Percentiles rank a stretch among this genome's conserved stretches.
Evolutionary conservation across 2,329 filamentous ascomycete genomes (phyloP).

Genomic region (Cytospora piceicola): DNA sequence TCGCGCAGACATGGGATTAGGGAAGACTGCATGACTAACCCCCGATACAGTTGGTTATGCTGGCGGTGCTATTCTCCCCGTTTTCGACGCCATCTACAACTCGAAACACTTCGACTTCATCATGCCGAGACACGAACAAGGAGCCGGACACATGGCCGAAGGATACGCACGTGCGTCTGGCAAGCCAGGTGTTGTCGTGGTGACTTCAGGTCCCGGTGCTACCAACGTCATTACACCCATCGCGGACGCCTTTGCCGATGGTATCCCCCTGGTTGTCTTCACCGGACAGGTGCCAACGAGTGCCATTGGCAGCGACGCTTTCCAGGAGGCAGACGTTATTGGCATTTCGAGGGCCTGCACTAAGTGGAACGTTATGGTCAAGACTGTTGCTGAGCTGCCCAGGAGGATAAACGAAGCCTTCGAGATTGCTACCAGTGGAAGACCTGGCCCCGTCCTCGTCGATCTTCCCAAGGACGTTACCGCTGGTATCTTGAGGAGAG

Average conservation of each 20-base stretch:
- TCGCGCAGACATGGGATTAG: neutral
- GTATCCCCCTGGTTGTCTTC: constrained; percentile 95
- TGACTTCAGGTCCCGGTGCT: constrained; percentile 94
- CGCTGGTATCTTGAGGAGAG: constrained; percentile 76
- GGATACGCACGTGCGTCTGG: constrained; percentile 94
- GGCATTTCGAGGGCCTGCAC: constrained; percentile 95
- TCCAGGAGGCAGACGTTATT: constrained; percentile 94
- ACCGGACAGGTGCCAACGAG: constrained; percentile 88
- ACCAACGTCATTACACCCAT: constrained; percentile 97
- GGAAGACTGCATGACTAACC: constrained; percentile 33
- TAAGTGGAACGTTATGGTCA: constrained; percentile 99
- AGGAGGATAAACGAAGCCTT: constrained; percentile 96
- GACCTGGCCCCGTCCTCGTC: constrained; percentile 92
- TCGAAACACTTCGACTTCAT: constrained; percentile 96
- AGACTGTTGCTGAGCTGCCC: constrained; percentile 90
- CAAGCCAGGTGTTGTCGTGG: constrained; percentile 92
- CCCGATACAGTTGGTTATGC: constrained; percentile 74
- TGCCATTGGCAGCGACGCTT: constrained; percentile 92
- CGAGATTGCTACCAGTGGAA: constrained; percentile 92
- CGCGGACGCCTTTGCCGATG: constrained; percentile 94
- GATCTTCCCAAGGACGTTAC: constrained; percentile 97
- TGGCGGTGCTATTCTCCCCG: constrained; percentile 93
- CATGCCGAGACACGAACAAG: constrained; percentile 94
- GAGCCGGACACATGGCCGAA: constrained; percentile 97
- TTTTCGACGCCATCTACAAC: constrained; percentile 99